Conservation (phyloP, 176 grass and related monocot genomes). For the Carex kokanica region DNA sequence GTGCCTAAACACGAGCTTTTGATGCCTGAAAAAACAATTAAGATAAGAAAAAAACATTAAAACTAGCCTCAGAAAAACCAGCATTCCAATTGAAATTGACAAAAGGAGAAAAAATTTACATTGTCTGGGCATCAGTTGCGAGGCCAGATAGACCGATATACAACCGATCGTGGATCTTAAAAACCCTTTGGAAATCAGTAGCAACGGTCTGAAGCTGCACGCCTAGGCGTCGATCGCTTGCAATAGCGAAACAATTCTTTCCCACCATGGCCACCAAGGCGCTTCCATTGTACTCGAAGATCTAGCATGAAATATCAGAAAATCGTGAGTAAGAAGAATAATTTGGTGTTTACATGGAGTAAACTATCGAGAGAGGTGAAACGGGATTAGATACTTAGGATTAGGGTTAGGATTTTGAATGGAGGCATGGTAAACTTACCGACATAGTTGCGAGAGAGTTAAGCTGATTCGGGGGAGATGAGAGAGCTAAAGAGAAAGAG, state of each 20-base stretch:
- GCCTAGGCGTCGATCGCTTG: conserved; percentile 78
- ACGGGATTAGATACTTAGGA: neutral
- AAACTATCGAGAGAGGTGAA: neutral
- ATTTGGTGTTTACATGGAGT: neutral
- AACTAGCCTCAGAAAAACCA: conserved; percentile 7
- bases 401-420: neutral
- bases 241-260: conserved; percentile 98
- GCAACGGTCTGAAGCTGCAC: conserved; percentile 94
- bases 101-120: conserved; percentile 36
- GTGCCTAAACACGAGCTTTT: conserved; percentile 67
- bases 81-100: neutral
- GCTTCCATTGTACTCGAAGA: conserved; percentile 95
- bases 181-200: conserved; percentile 88
- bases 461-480: neutral
- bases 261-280: conserved; percentile 98
- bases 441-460: conserved; percentile 37
- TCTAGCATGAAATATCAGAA: conserved; percentile 39
- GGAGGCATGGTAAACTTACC: conserved; percentile 30
- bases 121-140: conserved; percentile 77
- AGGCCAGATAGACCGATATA: conserved; percentile 94
- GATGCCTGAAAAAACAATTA: conserved; percentile 40
- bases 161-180: conserved; percentile 91
- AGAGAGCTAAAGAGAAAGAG: conserved; percentile 1
- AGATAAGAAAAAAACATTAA: conserved; percentile 26
- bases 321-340: neutral